Conservation (phyloP, 768 basidiomycete genomes). For the Mrakia gelida region DNA sequence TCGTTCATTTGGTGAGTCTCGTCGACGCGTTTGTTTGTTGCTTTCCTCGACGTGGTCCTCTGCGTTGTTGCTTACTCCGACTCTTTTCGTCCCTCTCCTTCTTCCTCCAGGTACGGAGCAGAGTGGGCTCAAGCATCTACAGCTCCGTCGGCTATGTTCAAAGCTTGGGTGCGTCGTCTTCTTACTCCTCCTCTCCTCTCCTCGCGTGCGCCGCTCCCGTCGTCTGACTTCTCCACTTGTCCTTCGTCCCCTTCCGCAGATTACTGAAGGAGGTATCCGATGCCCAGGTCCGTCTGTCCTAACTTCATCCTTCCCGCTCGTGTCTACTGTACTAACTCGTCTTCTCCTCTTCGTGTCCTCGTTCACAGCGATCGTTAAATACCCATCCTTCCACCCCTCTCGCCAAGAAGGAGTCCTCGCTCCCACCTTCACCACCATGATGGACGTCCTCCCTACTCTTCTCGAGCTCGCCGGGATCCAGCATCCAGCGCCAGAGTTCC, state of each 20-base stretch:
- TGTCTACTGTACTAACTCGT: neutral
- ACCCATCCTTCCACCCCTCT: conserved; percentile 30
- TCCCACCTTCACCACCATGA: conserved; percentile 41
- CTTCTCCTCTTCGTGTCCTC: conserved; percentile 30
- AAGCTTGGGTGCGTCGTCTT: conserved; percentile 19
- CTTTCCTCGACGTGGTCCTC: too few relatives aligned
- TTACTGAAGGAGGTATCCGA: too few relatives aligned
- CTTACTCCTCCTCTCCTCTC: too few relatives aligned
- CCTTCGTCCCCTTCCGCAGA: too few relatives aligned
- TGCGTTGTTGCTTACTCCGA: neutral
- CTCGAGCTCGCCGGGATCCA: conserved; percentile 34
- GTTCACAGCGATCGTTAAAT: conserved; percentile 37
- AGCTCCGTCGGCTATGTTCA: conserved; percentile 40
- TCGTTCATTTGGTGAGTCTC: conserved; percentile 34
- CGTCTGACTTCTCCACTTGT: too few relatives aligned
- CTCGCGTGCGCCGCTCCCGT: too few relatives aligned
- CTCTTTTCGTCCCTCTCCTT: neutral
- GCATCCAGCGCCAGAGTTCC: conserved; percentile 35
- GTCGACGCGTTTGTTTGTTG: too few relatives aligned
- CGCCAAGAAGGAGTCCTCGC: conserved; percentile 17
- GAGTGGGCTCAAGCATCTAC: conserved; percentile 42
- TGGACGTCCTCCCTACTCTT: conserved; percentile 42
- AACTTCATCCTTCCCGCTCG: neutral
- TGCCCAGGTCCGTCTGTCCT: conserved; percentile 16
- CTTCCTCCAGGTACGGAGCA: neutral